Base-by-base conservation (phyloP, 1,284 basidiomycete species). In the Agroathelia rolfsii region DNA sequence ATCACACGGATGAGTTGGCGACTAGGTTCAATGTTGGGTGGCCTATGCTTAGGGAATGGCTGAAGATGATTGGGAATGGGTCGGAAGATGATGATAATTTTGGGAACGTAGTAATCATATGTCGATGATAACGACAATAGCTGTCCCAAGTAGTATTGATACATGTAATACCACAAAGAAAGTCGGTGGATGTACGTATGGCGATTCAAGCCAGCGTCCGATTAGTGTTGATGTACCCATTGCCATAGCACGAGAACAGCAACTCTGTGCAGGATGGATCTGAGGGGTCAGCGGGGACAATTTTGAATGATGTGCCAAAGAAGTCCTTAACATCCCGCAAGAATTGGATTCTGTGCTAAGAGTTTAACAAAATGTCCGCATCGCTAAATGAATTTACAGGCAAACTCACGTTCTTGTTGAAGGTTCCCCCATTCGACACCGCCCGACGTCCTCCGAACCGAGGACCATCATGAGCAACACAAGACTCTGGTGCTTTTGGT, bases 391-490 rank as follows among this genome's bases (percentile, higher is more conserved):
- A 21, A 32, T 8, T 24, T 12, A 31, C 10, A 26, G 22, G 12
- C 4, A n/a, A 2, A 74, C 84, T 58, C 45, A 90, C 88, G 85
- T 84, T 53, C 84, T 69, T 11, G 72, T 55, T 3, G 85, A 89
- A 5, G 92, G 77, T 41, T 79, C 72, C 6, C 84, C 77, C 72
- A 98, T 83, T 35, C 76, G 66, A 58, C 87, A 89, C 41, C 82
- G 74, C 1, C 90, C 87, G 2, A 98, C 90, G 51, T 98, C 95
- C 53, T 97, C 92, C 41, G 89, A 93, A 5, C 94, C 92, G 6
- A 97, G 64, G 1, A 88, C 82, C 88, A 99, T 94, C 64, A 94
- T 69, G 15, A 94, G 57, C 16, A 96, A 62, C 0, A 90, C 79
- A n/a, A 97, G 59, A 32, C 72, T 74, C 56, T 99, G 95, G 55